phyloP scores from a whole-genome alignment of 2,329 filamentous ascomycete genomes.

The Cladosporium halotolerans region DNA sequence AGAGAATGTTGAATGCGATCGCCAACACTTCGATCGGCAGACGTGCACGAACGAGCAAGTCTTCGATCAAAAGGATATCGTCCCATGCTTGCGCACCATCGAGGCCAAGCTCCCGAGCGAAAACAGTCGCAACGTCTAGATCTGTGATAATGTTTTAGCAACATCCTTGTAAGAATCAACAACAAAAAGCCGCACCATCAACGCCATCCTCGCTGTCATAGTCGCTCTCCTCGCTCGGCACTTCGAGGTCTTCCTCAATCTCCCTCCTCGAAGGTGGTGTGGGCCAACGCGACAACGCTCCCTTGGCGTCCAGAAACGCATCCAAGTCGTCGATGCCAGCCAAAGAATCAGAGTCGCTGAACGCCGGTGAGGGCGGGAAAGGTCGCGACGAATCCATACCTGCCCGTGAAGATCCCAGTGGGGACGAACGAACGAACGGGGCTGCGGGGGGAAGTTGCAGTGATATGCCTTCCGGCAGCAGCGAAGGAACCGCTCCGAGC shows the following conservation, averaged over 20 bases:
- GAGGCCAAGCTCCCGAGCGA: conserved; percentile 14
- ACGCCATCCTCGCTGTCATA: conserved; percentile 14
- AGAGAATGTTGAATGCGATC: conserved; percentile 26
- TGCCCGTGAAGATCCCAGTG: conserved; percentile 8
- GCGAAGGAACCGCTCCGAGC: too few relatives aligned
- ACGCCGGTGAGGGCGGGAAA: conserved; percentile 24
- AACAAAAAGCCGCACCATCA: conserved; percentile 3
- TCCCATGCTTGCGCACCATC: conserved; percentile 8
- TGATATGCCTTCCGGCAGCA: too few relatives aligned
- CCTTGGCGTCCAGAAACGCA: conserved; percentile 26
- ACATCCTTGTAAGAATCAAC: background rate
- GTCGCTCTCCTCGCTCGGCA: conserved; percentile 16
- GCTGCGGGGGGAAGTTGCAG: too few relatives aligned
- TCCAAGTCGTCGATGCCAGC: conserved; percentile 28
- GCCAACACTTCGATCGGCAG: conserved; percentile 26
- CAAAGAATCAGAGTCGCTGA: conserved; percentile 27
- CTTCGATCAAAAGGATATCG: conserved; percentile 16
- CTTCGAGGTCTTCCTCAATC: conserved; percentile 16
- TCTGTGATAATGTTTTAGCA: conserved; percentile 13
- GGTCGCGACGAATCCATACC: conserved; percentile 9
- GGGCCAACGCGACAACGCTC: conserved; percentile 25
- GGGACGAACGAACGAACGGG: background rate
- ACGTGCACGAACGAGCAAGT: conserved; percentile 21
- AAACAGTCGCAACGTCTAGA: conserved; percentile 16
- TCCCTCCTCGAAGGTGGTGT: conserved; percentile 24